phyloP scores from a whole-genome alignment of 2,329 filamentous ascomycete species.

The Zasmidium cellare region DNA sequence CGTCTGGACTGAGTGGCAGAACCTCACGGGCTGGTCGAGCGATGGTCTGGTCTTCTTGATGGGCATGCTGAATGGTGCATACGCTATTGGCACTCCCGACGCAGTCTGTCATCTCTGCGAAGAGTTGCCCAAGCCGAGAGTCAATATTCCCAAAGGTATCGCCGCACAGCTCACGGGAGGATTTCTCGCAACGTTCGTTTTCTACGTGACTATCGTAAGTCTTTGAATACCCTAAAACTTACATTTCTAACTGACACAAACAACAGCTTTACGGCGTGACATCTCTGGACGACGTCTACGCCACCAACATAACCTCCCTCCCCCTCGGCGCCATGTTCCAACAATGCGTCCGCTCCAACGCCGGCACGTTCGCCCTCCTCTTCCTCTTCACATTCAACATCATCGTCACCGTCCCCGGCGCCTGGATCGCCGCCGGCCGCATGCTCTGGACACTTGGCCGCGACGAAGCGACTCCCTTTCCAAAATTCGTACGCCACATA shows the following conservation, averaged over 20 bases:
- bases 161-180: conserved; percentile 52
- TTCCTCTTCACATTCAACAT: conserved; percentile 52
- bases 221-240: background rate
- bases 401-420: conserved; percentile 54
- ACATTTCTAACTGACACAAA: background rate
- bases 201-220: conserved; percentile 34
- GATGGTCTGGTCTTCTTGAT: conserved; percentile 62
- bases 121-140: conserved; percentile 56
- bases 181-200: conserved; percentile 54
- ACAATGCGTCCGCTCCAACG: conserved; percentile 44
- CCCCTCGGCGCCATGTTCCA: conserved; percentile 68
- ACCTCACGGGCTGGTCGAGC: conserved; percentile 44
- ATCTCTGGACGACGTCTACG: conserved; percentile 56
- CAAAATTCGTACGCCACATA: conserved; percentile 50
- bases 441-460: conserved; percentile 64
- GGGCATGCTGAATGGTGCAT: conserved; percentile 66
- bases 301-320: conserved; percentile 41
- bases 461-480: conserved; percentile 57
- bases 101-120: conserved; percentile 64
- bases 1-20: conserved; percentile 46
- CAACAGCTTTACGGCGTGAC: conserved; percentile 56
- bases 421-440: conserved; percentile 62
- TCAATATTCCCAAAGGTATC: conserved; percentile 57
- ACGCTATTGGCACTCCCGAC: conserved; percentile 64
- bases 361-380: conserved; percentile 46